A percentile compares a stretch with the other conserved stretches of the same genome.
phyloP scores from a whole-genome alignment of 495 filamentous ascomycete species.

The Penicillium daleae region DNA sequence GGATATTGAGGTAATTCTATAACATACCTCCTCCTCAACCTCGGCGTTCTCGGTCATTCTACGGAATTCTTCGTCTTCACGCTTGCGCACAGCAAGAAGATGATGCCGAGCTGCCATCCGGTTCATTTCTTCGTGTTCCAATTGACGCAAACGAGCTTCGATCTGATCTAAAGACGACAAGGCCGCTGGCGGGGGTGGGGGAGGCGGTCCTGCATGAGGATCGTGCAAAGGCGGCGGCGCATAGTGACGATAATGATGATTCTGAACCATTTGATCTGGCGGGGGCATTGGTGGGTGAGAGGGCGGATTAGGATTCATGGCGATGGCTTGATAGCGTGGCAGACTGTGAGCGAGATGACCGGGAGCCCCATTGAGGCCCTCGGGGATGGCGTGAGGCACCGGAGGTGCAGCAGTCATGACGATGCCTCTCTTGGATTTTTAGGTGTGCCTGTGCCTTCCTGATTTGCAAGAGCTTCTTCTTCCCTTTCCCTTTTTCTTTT shows the following conservation, averaged over 20 bases:
- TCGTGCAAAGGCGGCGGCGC: slow-evolving; percentile 42
- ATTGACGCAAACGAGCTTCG: slow-evolving; percentile 47
- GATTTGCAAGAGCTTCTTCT: background rate
- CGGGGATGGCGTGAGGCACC: slow-evolving; percentile 41
- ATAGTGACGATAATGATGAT: slow-evolving; percentile 47
- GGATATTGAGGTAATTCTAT: slow-evolving; percentile 14
- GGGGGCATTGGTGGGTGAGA: slow-evolving; percentile 39
- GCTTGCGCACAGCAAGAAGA: slow-evolving; percentile 48
- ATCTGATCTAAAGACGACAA: slow-evolving; percentile 47
- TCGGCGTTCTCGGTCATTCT: slow-evolving; percentile 52
- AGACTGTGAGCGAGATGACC: slow-evolving; percentile 42
- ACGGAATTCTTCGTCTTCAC: slow-evolving; percentile 54
- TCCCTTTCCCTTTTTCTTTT: background rate
- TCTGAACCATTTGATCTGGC: slow-evolving; percentile 44
- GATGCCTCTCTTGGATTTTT: slow-evolving; percentile 7
- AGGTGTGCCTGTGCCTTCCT: background rate
- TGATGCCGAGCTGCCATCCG: slow-evolving; percentile 50
- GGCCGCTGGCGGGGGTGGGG: slow-evolving; percentile 32
- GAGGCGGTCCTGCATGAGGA: slow-evolving; percentile 34
- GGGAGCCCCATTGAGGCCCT: slow-evolving; percentile 40
- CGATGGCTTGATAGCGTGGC: slow-evolving; percentile 52
- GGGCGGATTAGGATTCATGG: slow-evolving; percentile 49
- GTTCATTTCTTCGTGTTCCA: slow-evolving; percentile 53
- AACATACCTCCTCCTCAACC: slow-evolving; percentile 51
- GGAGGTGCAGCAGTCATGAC: slow-evolving; percentile 49